Evolutionary conservation across 2,329 filamentous ascomycete genomes (phyloP), one percentile per base, ranked within the genome.

Genomic region (Ceratocystis lukuohia): DNA sequence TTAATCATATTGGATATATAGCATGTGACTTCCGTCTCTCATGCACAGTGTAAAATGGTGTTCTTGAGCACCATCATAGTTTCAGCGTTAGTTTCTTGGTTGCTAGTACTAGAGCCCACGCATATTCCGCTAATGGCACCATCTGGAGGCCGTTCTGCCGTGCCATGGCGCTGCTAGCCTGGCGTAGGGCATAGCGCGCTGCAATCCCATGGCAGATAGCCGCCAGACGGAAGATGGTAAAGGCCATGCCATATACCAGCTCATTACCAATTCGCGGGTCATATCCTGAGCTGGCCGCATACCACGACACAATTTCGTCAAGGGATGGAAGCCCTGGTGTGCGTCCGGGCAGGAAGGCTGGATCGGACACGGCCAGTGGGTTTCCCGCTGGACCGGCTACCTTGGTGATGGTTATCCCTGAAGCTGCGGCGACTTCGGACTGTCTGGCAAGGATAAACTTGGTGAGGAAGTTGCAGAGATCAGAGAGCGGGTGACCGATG

Each of bases 401-500:
- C 28, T 69, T 71, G 10, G 69, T 63, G 44, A 71, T 63, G 63
- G 72, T 70, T 5, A 59, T 46, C 5, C 25, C 22, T 20, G 74
- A 70, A 69, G 72, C 70, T 22, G 71, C 69, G 3, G 69, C 66
- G 5, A 71, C 69, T 22, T 69, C 72, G 5, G 69, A 61, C 45
- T 70, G 64, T 62, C 71, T 71, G 44, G 75, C 73, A 64, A 73
- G 74, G 72, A 75, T 77, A 71, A 77, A 79, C 64, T 74, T 76
- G 65, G 72, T 77, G 64, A 78, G 69, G 20, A 97, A 80, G 76
- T 97, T 97, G 75, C 87, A 86, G 50, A 97, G 79, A 74, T 99
- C 94, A 5, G 89, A 93, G 25, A 97, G 82, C 0, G 94, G 94
- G 75, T 99, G 93, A n/a, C 94, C 94, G 65, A 96, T 87, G 0